Base-by-base conservation (phyloP, 1,284 basidiomycete genomes). In the Pseudozyma hubeiensis region DNA sequence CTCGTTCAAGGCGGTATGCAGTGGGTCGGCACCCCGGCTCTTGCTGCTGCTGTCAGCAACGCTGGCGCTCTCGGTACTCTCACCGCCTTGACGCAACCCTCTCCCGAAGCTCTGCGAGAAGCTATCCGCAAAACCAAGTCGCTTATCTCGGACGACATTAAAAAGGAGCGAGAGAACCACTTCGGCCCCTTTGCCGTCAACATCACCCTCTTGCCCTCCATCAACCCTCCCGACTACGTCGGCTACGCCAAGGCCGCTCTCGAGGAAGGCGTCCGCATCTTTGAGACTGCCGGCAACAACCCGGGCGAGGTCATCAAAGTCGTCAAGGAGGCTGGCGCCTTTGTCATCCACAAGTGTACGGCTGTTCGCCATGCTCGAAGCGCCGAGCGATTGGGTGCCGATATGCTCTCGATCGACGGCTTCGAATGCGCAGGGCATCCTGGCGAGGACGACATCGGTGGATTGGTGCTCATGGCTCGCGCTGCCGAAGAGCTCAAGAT, bases 251-350 rank as follows among this genome's bases (percentile, higher is more conserved):
- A 89, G 11, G 94, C 88, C 2, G 91, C 93, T 5, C 89, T 97
- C 53, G 92, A 93, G 60, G 94, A 95, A 82, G 92, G 92, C n/a
- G 88, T 96, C 11, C 87, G 86, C 77, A 90, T 97, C 53, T 94
- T 95, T 81, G 95, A 97, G 87, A 97, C 94, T 0, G 94, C 94
- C 1, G 94, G 94, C 10, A 94, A 92, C 84, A 93, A 91, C 83
- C 91, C 93, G 44, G 91, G 90, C 29, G 89, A 90, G 10, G 86
- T 96, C 59, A 91, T 96, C 85, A 88, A 89, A 67, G 92, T 89
- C 80, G 90, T 94, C 85, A 94, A 95, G 86, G 87, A 87, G 8
- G 86, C 91, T 8, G 89, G 88, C 3, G 85, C 91, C 78, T 89
- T 90, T 64, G 91, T 97, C 7, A 89, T 97, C 49, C 94, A 96